Evolutionary conservation across 1,284 basidiomycete genomes (phyloP), one percentile per base, ranked within the genome.

Genomic region (Malassezia obtusa): DNA sequence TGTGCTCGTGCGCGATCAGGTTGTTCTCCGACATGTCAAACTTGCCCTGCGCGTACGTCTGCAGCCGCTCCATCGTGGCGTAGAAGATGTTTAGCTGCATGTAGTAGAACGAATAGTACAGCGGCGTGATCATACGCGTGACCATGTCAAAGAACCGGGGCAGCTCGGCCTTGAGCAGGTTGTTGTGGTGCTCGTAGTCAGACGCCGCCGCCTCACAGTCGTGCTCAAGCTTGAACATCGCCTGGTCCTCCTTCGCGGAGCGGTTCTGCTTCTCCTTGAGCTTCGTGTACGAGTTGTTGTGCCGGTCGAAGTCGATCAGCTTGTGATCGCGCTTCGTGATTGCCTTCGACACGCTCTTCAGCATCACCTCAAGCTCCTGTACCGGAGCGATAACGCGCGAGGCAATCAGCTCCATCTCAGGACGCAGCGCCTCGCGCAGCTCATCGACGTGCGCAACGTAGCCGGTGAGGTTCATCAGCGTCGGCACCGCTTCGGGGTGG

Each of bases 71-170:
- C 57, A 92, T 80, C 71, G 94, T 83, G 56, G 92, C 78, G 76
- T 94, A 95, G 76, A 84, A 92, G 52, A 95, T 86, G 76, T 95
- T 95, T 86, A 73, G 60, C 89, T 96, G 90, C 92, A 98, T 96
- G 76, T 95, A 99, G 80, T 89, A 99, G 80, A 92, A 91, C 22
- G 89, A 92, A 71, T 95, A 86, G 81, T 95, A 98, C 14, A 98
- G 78, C 1, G 94, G 94, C 61, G 92, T 86, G 72, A 98, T 87
- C 77, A 96, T 95, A 57, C 85, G 82, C 1, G 87, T 85, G 1
- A 86, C 81, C 67, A 95, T 81, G 26, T 80, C 80, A 78, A 98
- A 84, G 79, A 98, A 96, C 17, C 82, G 81, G 1, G 92, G 91
- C 30, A 99, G 79, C 69, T 99, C 94, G 53, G 82, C 80, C 78